phyloP scores from a whole-genome alignment of 305 asterid genomes.

The Nicotiana rustica region DNA sequence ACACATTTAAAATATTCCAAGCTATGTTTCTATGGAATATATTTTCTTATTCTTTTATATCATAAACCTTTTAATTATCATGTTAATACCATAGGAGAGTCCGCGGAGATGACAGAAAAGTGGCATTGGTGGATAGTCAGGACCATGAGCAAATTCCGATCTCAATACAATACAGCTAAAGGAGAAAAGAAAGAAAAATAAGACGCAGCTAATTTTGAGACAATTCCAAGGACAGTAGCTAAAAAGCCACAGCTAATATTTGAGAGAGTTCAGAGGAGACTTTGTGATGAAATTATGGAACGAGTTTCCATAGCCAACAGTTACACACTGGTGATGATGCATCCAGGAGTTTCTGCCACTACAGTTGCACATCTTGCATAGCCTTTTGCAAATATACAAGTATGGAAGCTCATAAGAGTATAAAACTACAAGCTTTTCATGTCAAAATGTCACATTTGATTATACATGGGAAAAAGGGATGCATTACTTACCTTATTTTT shows the following conservation, averaged over 20 bases:
- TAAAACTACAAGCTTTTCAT: constrained; percentile 49
- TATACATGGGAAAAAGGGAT: constrained; percentile 47
- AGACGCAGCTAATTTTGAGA: not conserved
- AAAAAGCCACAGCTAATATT: not conserved
- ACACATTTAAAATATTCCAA: not conserved
- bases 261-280: not conserved
- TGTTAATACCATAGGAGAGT: not conserved
- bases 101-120: not conserved
- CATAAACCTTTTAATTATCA: not conserved
- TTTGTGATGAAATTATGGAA: not conserved
- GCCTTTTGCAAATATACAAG: constrained; percentile 19
- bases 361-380: constrained; percentile 15
- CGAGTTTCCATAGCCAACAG: not conserved
- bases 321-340: constrained; percentile 4
- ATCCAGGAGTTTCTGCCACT: constrained; percentile 22
- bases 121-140: not conserved
- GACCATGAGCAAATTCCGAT: not conserved
- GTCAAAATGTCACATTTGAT: constrained; percentile 52
- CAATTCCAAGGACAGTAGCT: not conserved
- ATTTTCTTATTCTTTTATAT: not conserved
- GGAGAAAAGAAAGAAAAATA: not conserved
- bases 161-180: constrained; percentile 4
- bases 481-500: constrained; percentile 39
- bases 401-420: constrained; percentile 29
- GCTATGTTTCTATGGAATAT: not conserved